These are phyloP conservation scores for Sporothrix inflata DNA, from an alignment of 2,329 filamentous ascomycete species.

Conservation along the genomic window DNA sequence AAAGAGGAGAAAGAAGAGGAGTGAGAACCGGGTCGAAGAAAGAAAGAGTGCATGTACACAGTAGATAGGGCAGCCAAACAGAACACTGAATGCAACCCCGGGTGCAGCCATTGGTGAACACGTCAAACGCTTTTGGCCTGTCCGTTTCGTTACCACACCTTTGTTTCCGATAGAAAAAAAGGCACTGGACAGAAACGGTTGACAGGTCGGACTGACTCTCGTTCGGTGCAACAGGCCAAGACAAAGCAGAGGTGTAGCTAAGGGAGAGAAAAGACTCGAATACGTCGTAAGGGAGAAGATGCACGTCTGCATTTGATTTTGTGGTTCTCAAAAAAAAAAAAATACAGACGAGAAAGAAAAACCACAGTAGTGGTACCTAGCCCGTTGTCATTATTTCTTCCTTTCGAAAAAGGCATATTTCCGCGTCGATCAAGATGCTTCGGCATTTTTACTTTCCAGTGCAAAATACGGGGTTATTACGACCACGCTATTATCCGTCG, in stretches of 20 bases:
- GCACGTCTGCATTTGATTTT: background rate
- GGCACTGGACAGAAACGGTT: background rate
- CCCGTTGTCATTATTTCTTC: background rate
- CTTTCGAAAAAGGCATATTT: slow-evolving; percentile 20
- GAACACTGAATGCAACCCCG: background rate
- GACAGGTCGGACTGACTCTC: background rate
- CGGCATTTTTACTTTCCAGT: slow-evolving; percentile 2
- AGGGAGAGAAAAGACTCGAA: background rate
- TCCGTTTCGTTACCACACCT: too few relatives aligned
- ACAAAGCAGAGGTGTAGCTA: background rate
- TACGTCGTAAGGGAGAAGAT: background rate
- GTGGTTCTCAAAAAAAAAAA: background rate
- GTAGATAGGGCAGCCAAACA: slow-evolving; percentile 13
- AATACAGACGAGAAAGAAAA: background rate
- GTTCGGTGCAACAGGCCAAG: slow-evolving; percentile 5
- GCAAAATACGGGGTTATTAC: slow-evolving; percentile 11
- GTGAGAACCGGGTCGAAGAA: background rate
- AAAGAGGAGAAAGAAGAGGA: background rate
- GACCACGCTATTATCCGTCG: slow-evolving; percentile 16
- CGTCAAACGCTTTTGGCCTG: too few relatives aligned
- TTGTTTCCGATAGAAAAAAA: too few relatives aligned
- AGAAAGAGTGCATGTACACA: background rate
- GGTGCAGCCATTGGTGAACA: background rate
- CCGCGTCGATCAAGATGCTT: slow-evolving; percentile 15
- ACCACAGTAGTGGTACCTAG: slow-evolving; percentile 9